These are phyloP conservation scores for Tolypocladium inflatum DNA, from an alignment of 2,329 filamentous ascomycete species.

Conservation along the genomic window DNA sequence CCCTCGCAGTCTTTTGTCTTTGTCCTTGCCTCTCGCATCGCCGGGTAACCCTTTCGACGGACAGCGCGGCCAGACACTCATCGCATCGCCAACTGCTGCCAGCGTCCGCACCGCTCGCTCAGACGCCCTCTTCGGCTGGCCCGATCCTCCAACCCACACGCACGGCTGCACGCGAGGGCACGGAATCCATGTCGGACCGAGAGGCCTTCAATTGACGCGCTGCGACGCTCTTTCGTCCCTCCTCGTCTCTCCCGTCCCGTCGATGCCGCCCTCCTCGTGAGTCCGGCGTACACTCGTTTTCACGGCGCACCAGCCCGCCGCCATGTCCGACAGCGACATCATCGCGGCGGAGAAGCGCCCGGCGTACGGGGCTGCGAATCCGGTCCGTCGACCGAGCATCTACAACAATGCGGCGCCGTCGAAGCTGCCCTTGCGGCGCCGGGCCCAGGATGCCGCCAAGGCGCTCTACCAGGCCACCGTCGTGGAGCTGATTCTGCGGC, in stretches of 20 bases:
- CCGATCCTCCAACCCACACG: neutral
- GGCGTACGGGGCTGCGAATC: neutral
- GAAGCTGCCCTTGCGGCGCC: constrained; percentile 4
- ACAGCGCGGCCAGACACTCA: neutral
- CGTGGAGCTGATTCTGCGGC: constrained; percentile 45
- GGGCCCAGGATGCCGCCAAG: constrained; percentile 10
- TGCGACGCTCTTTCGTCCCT: neutral
- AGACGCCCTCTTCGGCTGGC: neutral
- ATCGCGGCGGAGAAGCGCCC: neutral
- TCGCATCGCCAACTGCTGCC: neutral
- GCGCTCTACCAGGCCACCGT: constrained; percentile 28
- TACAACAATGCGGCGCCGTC: constrained; percentile 1
- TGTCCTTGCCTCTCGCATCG: neutral
- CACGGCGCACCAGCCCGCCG: neutral
- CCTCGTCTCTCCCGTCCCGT: neutral
- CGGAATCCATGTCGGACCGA: neutral
- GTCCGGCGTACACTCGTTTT: neutral
- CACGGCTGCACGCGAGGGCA: neutral
- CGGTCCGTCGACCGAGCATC: neutral
- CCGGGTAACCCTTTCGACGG: neutral
- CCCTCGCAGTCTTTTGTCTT: neutral
- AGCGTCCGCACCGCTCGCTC: neutral
- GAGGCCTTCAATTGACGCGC: neutral
- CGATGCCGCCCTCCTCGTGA: neutral
- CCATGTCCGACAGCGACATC: constrained; percentile 1